A percentile compares a stretch with the other conserved stretches of the same genome.
Evolutionary conservation across 192 early-diverging fungal species (phyloP).

Genomic region (Pecoramyces ruminantium): DNA sequence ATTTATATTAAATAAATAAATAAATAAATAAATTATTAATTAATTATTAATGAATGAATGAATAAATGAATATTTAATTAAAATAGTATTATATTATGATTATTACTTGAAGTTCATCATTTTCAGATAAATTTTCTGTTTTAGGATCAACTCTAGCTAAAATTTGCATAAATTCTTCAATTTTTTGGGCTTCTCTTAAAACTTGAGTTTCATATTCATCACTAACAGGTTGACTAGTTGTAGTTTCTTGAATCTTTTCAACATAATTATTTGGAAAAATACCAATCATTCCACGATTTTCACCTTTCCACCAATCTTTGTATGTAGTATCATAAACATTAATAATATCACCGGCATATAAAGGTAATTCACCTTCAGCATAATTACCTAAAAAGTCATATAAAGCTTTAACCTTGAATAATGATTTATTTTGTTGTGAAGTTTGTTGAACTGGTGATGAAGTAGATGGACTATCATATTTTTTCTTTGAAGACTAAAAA

Average conservation of each 20-base stretch:
- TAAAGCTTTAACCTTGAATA: conserved; percentile 73
- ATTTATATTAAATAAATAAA: background rate
- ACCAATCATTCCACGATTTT: conserved; percentile 65
- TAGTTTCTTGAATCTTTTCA: conserved; percentile 33
- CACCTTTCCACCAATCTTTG: conserved; percentile 98
- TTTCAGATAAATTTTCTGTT: conserved; percentile 71
- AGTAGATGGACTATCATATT: background rate
- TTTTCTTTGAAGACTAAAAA: background rate
- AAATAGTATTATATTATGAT: too few relatives aligned
- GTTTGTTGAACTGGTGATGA: background rate
- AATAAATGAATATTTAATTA: too few relatives aligned
- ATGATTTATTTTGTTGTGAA: conserved; percentile 4
- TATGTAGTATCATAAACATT: conserved; percentile 78
- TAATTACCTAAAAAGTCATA: conserved; percentile 79
- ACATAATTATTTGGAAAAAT: conserved; percentile 98
- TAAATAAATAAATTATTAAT: background rate
- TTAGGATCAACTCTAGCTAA: conserved; percentile 60
- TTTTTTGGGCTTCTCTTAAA: conserved; percentile 47
- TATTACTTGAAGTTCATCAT: conserved; percentile 57
- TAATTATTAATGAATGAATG: too few relatives aligned
- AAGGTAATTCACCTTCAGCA: conserved; percentile 79
- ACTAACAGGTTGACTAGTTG: conserved; percentile 23
- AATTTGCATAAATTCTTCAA: conserved; percentile 59
- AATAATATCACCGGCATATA: conserved; percentile 74
- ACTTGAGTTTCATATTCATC: conserved; percentile 53